Conservation (phyloP, 2,329 filamentous ascomycete species). For the Claviceps sp. region DNA sequence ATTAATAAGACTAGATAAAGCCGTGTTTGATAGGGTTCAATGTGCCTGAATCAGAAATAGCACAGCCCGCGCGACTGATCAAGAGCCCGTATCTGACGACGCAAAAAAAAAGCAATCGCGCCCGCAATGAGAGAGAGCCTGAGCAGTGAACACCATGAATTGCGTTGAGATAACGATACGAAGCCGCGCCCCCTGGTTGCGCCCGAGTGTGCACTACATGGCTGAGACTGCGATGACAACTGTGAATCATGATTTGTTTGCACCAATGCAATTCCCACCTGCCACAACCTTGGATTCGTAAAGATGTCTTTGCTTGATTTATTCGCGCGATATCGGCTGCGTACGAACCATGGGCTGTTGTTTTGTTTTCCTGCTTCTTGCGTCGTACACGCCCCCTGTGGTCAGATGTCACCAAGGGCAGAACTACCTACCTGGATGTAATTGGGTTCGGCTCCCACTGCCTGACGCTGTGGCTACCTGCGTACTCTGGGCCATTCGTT, state of each 20-base stretch:
- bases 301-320: too few species aligned
- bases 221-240: not conserved
- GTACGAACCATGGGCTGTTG: not conserved
- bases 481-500: too few species aligned
- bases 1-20: not conserved
- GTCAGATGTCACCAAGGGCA: constrained; percentile 4
- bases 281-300: too few species aligned
- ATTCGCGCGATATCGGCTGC: not conserved
- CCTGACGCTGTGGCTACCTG: too few species aligned
- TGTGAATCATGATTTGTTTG: not conserved
- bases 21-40: not conserved
- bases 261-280: too few species aligned
- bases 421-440: not conserved
- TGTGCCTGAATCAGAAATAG: not conserved
- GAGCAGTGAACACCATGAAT: not conserved
- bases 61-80: not conserved
- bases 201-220: not conserved
- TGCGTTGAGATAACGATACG: not conserved
- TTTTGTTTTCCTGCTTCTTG: not conserved
- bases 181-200: not conserved
- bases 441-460: not conserved
- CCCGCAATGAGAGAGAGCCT: not conserved
- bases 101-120: not conserved
- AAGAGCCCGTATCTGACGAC: not conserved
- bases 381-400: constrained; percentile 1